Percentiles rank a stretch among this genome's conserved stretches.
Evolutionary conservation across 805 yeast species (phyloP).

Genomic region (Cephaloascus fragrans): DNA sequence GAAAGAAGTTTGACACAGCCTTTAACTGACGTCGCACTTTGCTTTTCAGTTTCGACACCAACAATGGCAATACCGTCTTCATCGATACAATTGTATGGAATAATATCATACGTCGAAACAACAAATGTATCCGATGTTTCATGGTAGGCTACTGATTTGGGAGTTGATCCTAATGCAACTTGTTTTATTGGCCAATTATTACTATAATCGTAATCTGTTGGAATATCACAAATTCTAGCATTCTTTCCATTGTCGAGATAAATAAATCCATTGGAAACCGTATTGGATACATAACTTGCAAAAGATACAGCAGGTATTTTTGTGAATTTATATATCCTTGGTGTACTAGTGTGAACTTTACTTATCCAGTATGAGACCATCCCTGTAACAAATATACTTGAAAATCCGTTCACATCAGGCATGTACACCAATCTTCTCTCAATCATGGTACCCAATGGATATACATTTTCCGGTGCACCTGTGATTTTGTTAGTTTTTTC

Average conservation of each 20-base stretch:
- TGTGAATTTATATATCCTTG: conserved; percentile 59
- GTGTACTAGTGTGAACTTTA: conserved; percentile 54
- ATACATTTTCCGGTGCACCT: conserved; percentile 78
- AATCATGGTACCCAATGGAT: conserved; percentile 54
- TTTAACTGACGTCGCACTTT: conserved; percentile 46
- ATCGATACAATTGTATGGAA: conserved; percentile 57
- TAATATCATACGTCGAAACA: conserved; percentile 47
- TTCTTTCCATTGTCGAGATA: conserved; percentile 62
- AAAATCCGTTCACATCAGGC: conserved; percentile 45
- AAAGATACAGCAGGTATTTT: conserved; percentile 58
- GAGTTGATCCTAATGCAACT: conserved; percentile 44
- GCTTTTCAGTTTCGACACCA: conserved; percentile 41
- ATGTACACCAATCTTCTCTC: conserved; percentile 61
- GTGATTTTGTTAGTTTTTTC: conserved; percentile 40
- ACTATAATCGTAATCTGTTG: conserved; percentile 41
- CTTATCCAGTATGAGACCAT: conserved; percentile 57
- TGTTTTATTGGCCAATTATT: conserved; percentile 51
- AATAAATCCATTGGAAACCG: conserved; percentile 44
- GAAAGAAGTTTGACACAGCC: conserved; percentile 60
- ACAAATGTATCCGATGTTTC: conserved; percentile 53
- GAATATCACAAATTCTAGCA: conserved; percentile 51
- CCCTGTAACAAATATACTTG: conserved; percentile 65
- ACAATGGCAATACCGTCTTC: conserved; percentile 62
- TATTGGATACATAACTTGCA: conserved; percentile 35
- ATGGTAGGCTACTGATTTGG: conserved; percentile 63